Conservation (phyloP, 2,329 filamentous ascomycete species). For the Claviceps digitariae region DNA sequence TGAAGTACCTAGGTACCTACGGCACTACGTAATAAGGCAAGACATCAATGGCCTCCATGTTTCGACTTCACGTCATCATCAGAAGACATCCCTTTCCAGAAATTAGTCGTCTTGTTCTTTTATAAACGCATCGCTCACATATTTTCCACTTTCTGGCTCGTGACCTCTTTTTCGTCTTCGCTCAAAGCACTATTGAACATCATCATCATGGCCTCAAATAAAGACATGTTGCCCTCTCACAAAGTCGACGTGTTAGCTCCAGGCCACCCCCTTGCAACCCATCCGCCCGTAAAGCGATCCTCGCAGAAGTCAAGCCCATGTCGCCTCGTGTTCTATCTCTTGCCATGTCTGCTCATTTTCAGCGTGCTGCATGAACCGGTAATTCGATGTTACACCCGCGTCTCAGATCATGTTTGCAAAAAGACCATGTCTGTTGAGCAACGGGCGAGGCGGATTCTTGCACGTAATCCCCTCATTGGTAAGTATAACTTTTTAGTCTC, state of each 20-base stretch:
- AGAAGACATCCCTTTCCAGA: not conserved
- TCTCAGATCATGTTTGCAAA: constrained; percentile 13
- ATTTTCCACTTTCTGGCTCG: not conserved
- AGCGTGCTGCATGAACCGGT: constrained; percentile 15
- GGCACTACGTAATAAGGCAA: not conserved
- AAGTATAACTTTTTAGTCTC: constrained; percentile 4
- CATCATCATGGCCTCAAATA: not conserved
- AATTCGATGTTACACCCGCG: constrained; percentile 11
- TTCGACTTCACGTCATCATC: not conserved
- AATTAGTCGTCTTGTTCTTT: too few species aligned
- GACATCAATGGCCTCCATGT: not conserved
- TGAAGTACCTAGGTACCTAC: not conserved
- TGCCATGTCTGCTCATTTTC: constrained; percentile 15
- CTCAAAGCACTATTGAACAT: not conserved
- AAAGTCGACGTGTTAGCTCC: not conserved
- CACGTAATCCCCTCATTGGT: constrained; percentile 37
- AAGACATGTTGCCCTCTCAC: not conserved
- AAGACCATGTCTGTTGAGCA: constrained; percentile 26
- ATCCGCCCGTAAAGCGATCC: not conserved
- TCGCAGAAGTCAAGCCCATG: not conserved
- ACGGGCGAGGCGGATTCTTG: constrained; percentile 32
- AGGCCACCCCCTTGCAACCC: not conserved
- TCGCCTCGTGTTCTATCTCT: constrained; percentile 4
- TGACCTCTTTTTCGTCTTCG: not conserved
- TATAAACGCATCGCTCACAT: too few species aligned